phyloP scores from a whole-genome alignment of 495 filamentous ascomycete species.

The Aspergillus affinis region DNA sequence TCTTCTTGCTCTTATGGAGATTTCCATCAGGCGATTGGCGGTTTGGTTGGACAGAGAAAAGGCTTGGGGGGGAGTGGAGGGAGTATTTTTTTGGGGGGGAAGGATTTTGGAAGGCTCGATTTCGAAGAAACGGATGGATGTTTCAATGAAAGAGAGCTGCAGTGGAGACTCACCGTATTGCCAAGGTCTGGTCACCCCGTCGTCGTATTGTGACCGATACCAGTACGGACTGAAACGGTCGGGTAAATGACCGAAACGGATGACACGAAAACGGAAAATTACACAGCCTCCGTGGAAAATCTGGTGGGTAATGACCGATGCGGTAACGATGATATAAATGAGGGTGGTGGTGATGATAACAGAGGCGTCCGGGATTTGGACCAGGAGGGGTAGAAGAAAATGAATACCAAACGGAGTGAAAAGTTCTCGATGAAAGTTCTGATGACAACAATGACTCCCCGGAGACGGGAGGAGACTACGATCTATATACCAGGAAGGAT shows the following conservation, averaged over 20 bases:
- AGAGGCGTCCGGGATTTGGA: slow-evolving; percentile 11
- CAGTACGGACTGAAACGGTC: slow-evolving; percentile 3
- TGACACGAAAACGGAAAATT: slow-evolving; percentile 15
- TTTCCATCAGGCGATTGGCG: neutral
- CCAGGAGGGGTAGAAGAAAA: neutral
- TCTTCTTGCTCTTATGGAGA: neutral
- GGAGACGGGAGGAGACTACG: slow-evolving; percentile 13
- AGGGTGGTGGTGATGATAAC: slow-evolving; percentile 18
- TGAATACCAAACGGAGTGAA: neutral
- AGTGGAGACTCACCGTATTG: slow-evolving; percentile 21
- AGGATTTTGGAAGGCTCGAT: slow-evolving; percentile 31
- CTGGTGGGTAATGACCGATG: too few relatives aligned
- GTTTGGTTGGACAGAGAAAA: slow-evolving; percentile 2
- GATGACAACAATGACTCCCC: slow-evolving; percentile 4
- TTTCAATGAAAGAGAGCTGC: slow-evolving; percentile 31
- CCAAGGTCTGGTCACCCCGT: too few relatives aligned
- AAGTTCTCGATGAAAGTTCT: neutral
- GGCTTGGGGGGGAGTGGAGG: slow-evolving; percentile 1
- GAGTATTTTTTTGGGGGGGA: slow-evolving; percentile 17
- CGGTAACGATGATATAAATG: slow-evolving; percentile 24
- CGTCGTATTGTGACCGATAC: slow-evolving; percentile 10
- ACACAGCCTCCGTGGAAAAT: too few relatives aligned
- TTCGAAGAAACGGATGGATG: slow-evolving; percentile 30
- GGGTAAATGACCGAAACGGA: too few relatives aligned
- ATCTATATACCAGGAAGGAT: slow-evolving; percentile 22